Conservation (phyloP, 805 yeast species). For the Pichia thaimueangensis region DNA sequence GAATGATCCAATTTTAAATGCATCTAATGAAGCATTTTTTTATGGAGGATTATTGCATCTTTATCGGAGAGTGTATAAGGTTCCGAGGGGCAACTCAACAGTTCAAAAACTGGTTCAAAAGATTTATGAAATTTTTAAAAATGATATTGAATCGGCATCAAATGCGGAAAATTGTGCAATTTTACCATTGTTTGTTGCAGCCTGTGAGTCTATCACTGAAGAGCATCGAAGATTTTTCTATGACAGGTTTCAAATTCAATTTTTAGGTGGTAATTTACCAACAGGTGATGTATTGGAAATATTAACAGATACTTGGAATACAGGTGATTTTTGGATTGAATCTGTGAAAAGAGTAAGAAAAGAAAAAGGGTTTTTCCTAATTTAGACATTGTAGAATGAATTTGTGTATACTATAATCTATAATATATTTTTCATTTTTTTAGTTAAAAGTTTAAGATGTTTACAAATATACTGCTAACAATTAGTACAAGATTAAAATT, state of each 20-base stretch:
- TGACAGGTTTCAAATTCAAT: conserved; percentile 12
- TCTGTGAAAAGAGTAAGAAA: conserved; percentile 9
- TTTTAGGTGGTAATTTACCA: conserved; percentile 11
- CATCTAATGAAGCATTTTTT: conserved; percentile 6
- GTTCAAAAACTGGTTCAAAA: conserved; percentile 9
- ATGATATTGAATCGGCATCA: conserved; percentile 10
- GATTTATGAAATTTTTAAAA: conserved; percentile 7
- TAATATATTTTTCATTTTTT: too few species aligned
- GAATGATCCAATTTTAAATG: conserved; percentile 2
- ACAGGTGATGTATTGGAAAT: conserved; percentile 11
- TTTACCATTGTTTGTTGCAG: conserved; percentile 10
- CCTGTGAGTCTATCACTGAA: conserved; percentile 6
- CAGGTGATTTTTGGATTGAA: conserved; percentile 10
- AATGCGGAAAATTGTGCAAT: conserved; percentile 10
- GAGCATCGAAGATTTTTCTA: conserved; percentile 8
- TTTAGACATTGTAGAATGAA: too few species aligned
- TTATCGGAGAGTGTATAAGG: conserved; percentile 6
- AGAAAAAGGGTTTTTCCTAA: conserved; percentile 7
- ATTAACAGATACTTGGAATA: conserved; percentile 9
- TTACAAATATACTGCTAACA: too few species aligned
- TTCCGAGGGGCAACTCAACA: conserved; percentile 1
- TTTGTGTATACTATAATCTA: too few species aligned
- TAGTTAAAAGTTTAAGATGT: too few species aligned
- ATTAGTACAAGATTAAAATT: too few species aligned
- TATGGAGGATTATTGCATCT: conserved; percentile 5